phyloP scores from a whole-genome alignment of 768 basidiomycete genomes.

The Ephemerocybe angulata region DNA sequence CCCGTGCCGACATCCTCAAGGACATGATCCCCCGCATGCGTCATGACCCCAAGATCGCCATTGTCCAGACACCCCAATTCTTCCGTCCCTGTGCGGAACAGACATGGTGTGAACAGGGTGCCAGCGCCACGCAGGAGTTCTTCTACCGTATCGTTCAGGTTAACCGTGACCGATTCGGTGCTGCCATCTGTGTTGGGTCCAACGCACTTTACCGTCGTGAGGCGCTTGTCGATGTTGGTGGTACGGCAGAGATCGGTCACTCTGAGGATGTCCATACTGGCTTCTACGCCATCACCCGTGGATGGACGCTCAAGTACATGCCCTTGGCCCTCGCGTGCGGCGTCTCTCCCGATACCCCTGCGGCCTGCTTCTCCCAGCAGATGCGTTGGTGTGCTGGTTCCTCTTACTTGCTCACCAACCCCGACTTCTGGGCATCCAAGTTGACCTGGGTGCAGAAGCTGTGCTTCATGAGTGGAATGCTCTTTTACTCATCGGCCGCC shows the following conservation, averaged over 20 bases:
- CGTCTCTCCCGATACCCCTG: slow-evolving; percentile 24
- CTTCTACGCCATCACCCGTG: slow-evolving; percentile 24
- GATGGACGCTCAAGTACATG: slow-evolving; percentile 26
- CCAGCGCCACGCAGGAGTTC: slow-evolving; percentile 22
- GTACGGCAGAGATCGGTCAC: slow-evolving; percentile 23
- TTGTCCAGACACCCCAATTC: slow-evolving; percentile 27
- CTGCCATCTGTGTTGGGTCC: slow-evolving; percentile 25
- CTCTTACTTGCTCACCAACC: slow-evolving; percentile 22
- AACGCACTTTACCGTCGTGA: slow-evolving; percentile 26
- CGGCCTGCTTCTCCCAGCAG: slow-evolving; percentile 27
- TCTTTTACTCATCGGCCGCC: slow-evolving; percentile 24
- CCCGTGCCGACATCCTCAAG: slow-evolving; percentile 23
- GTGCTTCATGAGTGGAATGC: slow-evolving; percentile 25
- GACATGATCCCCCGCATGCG: slow-evolving; percentile 25
- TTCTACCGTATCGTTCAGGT: slow-evolving; percentile 26
- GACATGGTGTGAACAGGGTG: slow-evolving; percentile 28
- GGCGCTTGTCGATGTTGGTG: slow-evolving; percentile 22
- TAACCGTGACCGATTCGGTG: slow-evolving; percentile 25
- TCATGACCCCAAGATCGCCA: slow-evolving; percentile 20
- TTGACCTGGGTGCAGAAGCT: slow-evolving; percentile 24
- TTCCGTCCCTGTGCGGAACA: slow-evolving; percentile 22
- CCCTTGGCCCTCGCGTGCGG: slow-evolving; percentile 25
- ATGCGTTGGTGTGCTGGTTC: slow-evolving; percentile 28
- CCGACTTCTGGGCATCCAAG: slow-evolving; percentile 24
- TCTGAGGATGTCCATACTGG: slow-evolving; percentile 28